These are phyloP conservation scores for Pichia sp. DNA, from an alignment of 1,139 yeast genomes.

Conservation along the genomic window DNA sequence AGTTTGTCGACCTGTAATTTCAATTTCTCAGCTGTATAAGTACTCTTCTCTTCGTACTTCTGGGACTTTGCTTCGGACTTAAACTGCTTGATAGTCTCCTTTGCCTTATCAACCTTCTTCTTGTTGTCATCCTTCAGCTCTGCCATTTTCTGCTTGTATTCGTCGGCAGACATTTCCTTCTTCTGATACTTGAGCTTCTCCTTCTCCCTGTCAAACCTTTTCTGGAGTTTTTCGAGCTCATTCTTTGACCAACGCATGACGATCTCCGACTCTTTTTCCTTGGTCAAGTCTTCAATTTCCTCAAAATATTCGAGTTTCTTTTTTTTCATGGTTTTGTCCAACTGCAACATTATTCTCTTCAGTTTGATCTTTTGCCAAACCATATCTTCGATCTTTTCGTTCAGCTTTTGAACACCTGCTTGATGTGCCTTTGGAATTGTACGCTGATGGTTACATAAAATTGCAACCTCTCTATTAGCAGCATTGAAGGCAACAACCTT, in stretches of 20 bases:
- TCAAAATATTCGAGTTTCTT: constrained; percentile 58
- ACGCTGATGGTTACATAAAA: constrained; percentile 95
- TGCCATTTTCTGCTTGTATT: constrained; percentile 45
- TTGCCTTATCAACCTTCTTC: constrained; percentile 49
- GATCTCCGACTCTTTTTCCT: constrained; percentile 58
- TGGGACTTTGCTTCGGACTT: constrained; percentile 59
- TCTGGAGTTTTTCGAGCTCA: constrained; percentile 69
- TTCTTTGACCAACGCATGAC: constrained; percentile 52
- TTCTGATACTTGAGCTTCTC: constrained; percentile 42
- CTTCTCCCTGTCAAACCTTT: constrained; percentile 40
- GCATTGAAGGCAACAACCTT: constrained; percentile 87
- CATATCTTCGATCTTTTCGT: constrained; percentile 71
- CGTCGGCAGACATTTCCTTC: constrained; percentile 49
- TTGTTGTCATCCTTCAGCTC: constrained; percentile 47
- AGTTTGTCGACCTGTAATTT: constrained; percentile 67
- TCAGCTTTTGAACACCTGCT: constrained; percentile 70
- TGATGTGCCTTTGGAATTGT: constrained; percentile 84
- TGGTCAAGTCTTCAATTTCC: constrained; percentile 65
- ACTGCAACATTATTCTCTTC: constrained; percentile 62
- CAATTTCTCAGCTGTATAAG: constrained; percentile 65
- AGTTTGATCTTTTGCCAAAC: constrained; percentile 77
- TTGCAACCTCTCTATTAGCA: constrained; percentile 92
- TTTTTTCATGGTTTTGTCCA: constrained; percentile 53
- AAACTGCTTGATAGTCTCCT: constrained; percentile 52
- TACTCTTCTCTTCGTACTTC: constrained; percentile 51